These are phyloP conservation scores for Cercospora sesami DNA, from an alignment of 2,329 filamentous ascomycete species.

Conservation along the genomic window DNA sequence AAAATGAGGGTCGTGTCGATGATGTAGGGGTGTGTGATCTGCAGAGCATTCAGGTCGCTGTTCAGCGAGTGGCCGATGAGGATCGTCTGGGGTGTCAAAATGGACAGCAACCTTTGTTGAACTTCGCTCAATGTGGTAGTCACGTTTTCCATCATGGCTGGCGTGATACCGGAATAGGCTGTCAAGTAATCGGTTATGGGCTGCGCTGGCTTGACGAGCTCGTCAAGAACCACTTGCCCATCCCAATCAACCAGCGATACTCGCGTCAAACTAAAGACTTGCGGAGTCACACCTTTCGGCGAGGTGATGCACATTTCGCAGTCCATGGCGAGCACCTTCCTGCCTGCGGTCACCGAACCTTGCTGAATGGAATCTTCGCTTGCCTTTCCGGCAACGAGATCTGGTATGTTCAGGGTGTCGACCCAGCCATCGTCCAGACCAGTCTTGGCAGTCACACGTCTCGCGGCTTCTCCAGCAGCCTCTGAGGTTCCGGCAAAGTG, in stretches of 20 bases:
- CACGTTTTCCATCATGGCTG: conserved; percentile 75
- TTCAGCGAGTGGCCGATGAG: conserved; percentile 80
- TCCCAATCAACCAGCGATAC: conserved; percentile 87
- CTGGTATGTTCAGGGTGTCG: conserved; percentile 66
- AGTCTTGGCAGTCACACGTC: conserved; percentile 47
- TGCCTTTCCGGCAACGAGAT: conserved; percentile 65
- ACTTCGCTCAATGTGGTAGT: conserved; percentile 83
- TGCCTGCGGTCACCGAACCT: conserved; percentile 80
- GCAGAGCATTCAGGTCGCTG: conserved; percentile 79
- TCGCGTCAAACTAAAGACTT: conserved; percentile 79
- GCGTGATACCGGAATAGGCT: conserved; percentile 80
- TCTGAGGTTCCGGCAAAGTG: conserved; percentile 51
- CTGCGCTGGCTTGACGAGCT: conserved; percentile 84
- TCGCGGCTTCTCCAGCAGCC: conserved; percentile 44
- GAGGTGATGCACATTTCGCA: conserved; percentile 97
- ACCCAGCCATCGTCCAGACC: conserved; percentile 71
- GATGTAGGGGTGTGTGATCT: conserved; percentile 86
- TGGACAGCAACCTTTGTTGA: conserved; percentile 68
- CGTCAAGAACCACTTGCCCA: conserved; percentile 77
- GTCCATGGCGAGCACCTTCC: conserved; percentile 77
- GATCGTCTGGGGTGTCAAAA: conserved; percentile 72
- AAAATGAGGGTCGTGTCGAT: conserved; percentile 89
- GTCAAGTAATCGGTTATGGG: conserved; percentile 94
- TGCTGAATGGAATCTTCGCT: conserved; percentile 71
- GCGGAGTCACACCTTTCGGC: conserved; percentile 48